Conservation (phyloP, 257 asterid genomes). For the Primulina tabacum region DNA sequence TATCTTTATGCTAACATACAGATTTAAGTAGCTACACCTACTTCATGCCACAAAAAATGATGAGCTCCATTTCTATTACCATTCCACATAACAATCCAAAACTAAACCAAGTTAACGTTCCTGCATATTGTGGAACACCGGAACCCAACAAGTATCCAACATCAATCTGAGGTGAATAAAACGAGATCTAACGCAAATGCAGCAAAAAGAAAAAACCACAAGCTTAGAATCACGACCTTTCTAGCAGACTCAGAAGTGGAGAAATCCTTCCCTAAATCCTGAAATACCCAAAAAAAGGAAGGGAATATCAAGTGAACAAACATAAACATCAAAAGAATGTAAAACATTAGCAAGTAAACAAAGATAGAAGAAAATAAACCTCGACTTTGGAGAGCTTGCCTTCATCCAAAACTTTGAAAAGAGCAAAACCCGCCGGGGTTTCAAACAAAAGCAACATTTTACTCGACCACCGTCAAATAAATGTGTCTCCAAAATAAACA, state of each 20-base stretch:
- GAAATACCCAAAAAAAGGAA: conserved; percentile 22
- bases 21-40: neutral
- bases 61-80: neutral
- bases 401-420: conserved; percentile 41
- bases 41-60: neutral
- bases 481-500: neutral
- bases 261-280: conserved; percentile 78
- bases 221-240: conserved; percentile 40
- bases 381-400: conserved; percentile 42
- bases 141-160: neutral
- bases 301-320: neutral
- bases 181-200: neutral
- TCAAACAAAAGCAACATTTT: conserved; percentile 20
- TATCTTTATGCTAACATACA: neutral
- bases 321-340: neutral
- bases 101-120: neutral
- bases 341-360: neutral
- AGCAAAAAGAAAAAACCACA: neutral
- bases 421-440: conserved; percentile 24
- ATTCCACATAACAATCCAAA: neutral
- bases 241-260: conserved; percentile 66
- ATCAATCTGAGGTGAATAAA: neutral
- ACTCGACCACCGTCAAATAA: neutral
- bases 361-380: conserved; percentile 25
- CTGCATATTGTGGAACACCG: neutral